Evolutionary conservation across 2,329 filamentous ascomycete species (phyloP), one percentile per base, ranked within the genome.

Genomic region (Ascochyta koolunga): DNA sequence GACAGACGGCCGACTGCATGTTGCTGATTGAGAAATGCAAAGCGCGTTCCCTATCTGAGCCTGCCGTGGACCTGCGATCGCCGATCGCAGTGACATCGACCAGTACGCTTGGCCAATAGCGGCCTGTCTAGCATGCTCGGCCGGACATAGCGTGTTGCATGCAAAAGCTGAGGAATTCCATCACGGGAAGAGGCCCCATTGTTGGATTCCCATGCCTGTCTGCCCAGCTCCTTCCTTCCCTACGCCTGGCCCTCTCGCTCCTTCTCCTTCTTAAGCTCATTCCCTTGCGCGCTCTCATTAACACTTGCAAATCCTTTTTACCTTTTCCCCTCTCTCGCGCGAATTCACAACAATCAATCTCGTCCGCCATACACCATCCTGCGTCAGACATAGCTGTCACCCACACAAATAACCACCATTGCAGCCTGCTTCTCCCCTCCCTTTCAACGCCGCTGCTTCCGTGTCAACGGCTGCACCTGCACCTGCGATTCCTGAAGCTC

Each of bases 121-220:
- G 27, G 18, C 21, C 31, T 27, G 21, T 45, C 39, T 46, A 37
- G 51, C 36, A 21, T 15, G 22, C 7, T 46, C 11, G 36, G 16
- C 27, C 45, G 35, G 51, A 38, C 36, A 41, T 49, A 54, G 45
- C 45, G 51, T 40, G 35, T 44, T 45, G 51, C 45, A 54, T 54
- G 51, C 51, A 36, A 54, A 54, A 54, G 51, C 45, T 45, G 35
- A 50, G 51, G 51, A 54, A 54, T 50, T 54, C 51, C 27, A 50
- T 54, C 51, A 37, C 36, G 41, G 44, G 24, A 31, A 27, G n/a
- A 43, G 31, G 47, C 27, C 39, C 44, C 44, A 45, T 41, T 50
- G 41, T 33, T 50, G 19, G 36, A 36, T 45, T 54, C 36, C 45
- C 51, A 54, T 50, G 51, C 27, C 38, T 5, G 9, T n/a, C n/a